Conservation (phyloP, 345 rosid genomes). For the Durio zibethinus region DNA sequence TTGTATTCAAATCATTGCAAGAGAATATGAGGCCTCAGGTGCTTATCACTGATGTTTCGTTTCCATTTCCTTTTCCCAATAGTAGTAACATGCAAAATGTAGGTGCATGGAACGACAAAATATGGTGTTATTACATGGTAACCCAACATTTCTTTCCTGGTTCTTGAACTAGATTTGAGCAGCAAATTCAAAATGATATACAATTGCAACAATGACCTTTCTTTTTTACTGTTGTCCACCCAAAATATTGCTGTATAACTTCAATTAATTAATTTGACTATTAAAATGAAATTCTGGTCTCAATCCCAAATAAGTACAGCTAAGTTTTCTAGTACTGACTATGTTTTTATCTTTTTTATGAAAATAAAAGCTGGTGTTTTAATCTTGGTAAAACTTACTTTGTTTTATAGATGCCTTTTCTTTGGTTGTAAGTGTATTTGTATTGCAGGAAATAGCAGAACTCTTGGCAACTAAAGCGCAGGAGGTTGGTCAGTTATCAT, state of each 20-base stretch:
- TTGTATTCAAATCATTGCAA: slow-evolving; percentile 41
- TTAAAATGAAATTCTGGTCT: background rate
- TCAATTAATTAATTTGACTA: background rate
- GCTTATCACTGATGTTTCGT: background rate
- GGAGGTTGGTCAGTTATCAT: slow-evolving; percentile 40
- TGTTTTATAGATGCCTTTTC: background rate
- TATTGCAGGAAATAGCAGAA: slow-evolving; percentile 60
- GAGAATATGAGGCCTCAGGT: slow-evolving; percentile 58
- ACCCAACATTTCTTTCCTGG: background rate
- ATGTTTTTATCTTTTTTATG: background rate
- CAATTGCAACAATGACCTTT: background rate
- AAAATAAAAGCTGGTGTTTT: background rate
- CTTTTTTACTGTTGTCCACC: background rate
- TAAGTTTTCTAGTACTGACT: background rate
- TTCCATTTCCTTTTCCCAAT: background rate
- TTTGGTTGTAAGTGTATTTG: background rate
- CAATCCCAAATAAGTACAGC: background rate
- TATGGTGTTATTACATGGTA: background rate
- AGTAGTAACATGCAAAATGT: background rate
- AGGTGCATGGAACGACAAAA: background rate
- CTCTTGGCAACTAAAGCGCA: slow-evolving; percentile 51
- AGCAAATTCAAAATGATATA: background rate
- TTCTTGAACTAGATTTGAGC: background rate
- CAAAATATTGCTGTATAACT: background rate
- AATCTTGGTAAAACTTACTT: background rate